Percentiles rank a stretch among this genome's conserved stretches.
Conservation (phyloP, 2,329 filamentous ascomycete genomes). For the Amylocarpus encephaloides region DNA sequence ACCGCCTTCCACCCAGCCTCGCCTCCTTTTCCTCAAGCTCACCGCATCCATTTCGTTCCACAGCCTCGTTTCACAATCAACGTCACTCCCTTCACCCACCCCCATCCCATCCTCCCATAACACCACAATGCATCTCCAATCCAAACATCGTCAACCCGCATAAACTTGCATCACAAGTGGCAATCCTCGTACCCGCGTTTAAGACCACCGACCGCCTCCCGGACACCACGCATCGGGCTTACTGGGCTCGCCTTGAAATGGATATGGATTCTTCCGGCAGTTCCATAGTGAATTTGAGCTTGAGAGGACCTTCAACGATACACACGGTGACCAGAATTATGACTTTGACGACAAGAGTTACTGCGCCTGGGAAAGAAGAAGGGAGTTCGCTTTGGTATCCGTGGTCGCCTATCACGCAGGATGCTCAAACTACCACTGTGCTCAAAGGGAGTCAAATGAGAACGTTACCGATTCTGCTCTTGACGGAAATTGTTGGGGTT, state of each 20-base stretch:
- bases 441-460: too few species aligned
- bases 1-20: neutral
- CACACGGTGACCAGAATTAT: slow-evolving; percentile 13
- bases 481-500: too few species aligned
- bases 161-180: neutral
- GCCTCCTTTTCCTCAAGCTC: too few species aligned
- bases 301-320: neutral
- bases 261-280: neutral
- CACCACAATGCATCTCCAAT: neutral
- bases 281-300: neutral
- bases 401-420: neutral
- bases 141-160: neutral
- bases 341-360: slow-evolving; percentile 13
- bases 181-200: neutral
- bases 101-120: neutral
- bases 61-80: neutral
- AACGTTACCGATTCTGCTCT: too few species aligned
- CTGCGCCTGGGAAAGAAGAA: neutral
- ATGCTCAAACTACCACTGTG: too few species aligned
- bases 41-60: too few species aligned
- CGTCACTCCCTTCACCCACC: neutral
- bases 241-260: neutral
- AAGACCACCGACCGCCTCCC: neutral
- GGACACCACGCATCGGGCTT: neutral
- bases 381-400: slow-evolving; percentile 11